Conservation (phyloP, 257 asterid genomes). For the Nicotiana tabacum region DNA sequence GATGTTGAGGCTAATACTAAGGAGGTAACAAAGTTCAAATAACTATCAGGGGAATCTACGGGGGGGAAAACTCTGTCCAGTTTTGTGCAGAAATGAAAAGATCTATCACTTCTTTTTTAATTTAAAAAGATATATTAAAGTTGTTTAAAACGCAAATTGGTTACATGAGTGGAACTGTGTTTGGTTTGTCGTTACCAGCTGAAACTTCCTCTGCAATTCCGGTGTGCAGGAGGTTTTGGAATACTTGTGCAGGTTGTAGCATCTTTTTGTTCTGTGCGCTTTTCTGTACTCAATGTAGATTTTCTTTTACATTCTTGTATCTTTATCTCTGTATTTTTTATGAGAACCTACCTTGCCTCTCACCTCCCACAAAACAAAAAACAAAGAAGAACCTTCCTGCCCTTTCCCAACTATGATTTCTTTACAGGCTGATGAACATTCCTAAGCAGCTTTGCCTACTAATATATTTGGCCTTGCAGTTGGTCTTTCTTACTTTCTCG, state of each 20-base stretch:
- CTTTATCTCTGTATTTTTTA: not conserved
- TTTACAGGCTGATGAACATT: not conserved
- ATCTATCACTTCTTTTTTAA: not conserved
- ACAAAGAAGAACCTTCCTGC: not conserved
- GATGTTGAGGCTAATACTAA: too few relatives aligned
- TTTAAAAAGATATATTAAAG: not conserved
- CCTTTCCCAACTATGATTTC: not conserved
- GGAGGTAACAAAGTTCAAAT: too few relatives aligned
- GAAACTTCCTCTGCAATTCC: not conserved
- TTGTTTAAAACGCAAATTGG: not conserved
- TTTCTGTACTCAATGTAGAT: not conserved
- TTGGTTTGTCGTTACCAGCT: not conserved
- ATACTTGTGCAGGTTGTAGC: not conserved
- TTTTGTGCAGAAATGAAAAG: not conserved
- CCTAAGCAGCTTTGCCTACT: not conserved
- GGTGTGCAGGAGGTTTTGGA: slow-evolving; percentile 5
- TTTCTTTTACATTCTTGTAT: not conserved
- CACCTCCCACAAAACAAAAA: too few relatives aligned
- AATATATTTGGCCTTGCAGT: not conserved
- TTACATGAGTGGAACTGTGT: not conserved
- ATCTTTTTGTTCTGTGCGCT: not conserved
- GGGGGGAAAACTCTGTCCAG: not conserved
- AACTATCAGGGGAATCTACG: too few relatives aligned
- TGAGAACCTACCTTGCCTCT: not conserved
- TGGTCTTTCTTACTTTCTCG: not conserved